Conservation (phyloP, 1,284 basidiomycete species). For the Ustilago hordei region DNA sequence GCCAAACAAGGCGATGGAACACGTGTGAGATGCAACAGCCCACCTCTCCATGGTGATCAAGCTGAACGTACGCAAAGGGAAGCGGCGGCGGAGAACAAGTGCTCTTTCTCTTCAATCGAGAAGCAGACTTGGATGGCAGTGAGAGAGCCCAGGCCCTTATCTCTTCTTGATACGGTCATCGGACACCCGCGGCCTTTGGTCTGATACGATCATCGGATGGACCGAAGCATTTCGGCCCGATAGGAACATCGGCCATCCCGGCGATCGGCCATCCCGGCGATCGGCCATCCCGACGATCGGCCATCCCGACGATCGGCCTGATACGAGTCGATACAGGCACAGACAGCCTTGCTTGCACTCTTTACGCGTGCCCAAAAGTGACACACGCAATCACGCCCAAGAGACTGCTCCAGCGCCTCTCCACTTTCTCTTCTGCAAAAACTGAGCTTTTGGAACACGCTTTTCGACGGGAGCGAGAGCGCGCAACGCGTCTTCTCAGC, state of each 20-base stretch:
- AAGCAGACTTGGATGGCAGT: too few relatives aligned
- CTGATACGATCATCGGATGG: too few relatives aligned
- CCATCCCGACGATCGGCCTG: too few relatives aligned
- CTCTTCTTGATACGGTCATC: too few relatives aligned
- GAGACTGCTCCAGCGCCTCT: conserved; percentile 4
- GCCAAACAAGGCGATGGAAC: not conserved
- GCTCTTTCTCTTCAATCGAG: too few relatives aligned
- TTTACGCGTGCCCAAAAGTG: conserved; percentile 13
- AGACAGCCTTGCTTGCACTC: not conserved
- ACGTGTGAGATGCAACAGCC: not conserved
- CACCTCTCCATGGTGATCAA: not conserved
- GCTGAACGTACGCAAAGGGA: not conserved
- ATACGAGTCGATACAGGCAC: too few relatives aligned
- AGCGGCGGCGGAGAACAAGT: not conserved
- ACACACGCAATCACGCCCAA: conserved; percentile 11
- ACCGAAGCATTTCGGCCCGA: too few relatives aligned
- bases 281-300: too few relatives aligned
- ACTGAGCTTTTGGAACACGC: conserved; percentile 15
- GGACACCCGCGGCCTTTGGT: too few relatives aligned
- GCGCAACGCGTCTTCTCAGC: not conserved
- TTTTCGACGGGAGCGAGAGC: not conserved
- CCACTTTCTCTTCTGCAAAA: conserved; percentile 4
- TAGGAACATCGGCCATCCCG: too few relatives aligned
- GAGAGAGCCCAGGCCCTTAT: too few relatives aligned
- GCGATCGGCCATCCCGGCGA: too few relatives aligned